Evolutionary conservation across 2,329 filamentous ascomycete genomes (phyloP), one percentile per base, ranked within the genome.

Genomic region (Arthroderma uncinatum): DNA sequence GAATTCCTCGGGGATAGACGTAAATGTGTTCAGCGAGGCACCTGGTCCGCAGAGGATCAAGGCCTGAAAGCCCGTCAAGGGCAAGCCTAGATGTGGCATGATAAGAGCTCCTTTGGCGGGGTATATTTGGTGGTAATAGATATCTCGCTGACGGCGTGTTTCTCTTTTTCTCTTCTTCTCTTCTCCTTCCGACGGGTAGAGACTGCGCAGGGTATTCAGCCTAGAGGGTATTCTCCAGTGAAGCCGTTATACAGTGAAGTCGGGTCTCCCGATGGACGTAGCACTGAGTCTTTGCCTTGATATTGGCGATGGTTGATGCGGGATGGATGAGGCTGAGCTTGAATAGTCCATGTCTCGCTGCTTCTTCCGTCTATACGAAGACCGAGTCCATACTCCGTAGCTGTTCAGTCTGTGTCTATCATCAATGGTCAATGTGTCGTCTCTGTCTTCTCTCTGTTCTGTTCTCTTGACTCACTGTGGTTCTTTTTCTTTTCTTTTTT

Each of bases 11-110:
- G 75, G 73, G 21, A 73, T 73, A 2, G 74, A 73, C n/a, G 75
- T 78, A 61, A 78, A 77, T 1, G 76, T 78, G 60, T 73, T 76
- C 25, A 78, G 66, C 4, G 74, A 76, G 21, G 76, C 72, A 33
- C 76, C 76, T 48, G 76, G 76, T 19, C 74, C 74, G 61, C 75
- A 74, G 16, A 77, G 66, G 48, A 78, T 74, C 21, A 78, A 63
- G 53, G 75, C 75, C 61, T 78, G 76, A 53, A 78, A 76, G 61
- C 76, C 74, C 59, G 58, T 53, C 34, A 16, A n/a, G 4, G 53
- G 53, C 37, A 55, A 25, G 25, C 53, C 53, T 54, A 56, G 40
- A 39, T 54, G 23, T 40, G 48, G 44, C 53, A 55, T 55, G 53
- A 9, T 55, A 12, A 28, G 6, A 28, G 34, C n/a, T 40, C 23